Base-by-base conservation (phyloP, 306 rosid species). In the Ammopiptanthus mongolicus region DNA sequence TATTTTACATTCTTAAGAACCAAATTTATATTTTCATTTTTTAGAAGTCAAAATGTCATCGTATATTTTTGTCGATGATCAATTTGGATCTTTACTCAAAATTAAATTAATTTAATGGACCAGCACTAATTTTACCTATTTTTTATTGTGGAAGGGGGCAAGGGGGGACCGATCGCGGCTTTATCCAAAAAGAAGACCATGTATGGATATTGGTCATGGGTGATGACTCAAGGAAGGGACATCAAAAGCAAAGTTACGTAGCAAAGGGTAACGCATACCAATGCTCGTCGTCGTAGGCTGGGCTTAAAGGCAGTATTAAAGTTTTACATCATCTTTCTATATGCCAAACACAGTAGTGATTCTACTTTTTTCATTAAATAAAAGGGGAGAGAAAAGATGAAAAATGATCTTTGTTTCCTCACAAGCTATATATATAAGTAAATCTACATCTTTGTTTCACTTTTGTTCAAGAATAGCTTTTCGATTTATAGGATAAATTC, bases 291-390 rank as follows among this genome's bases (percentile, higher is more conserved):
- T 58, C 18, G 76, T 73, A 70, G 73, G 58, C 65, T 61, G 58
- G 56, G 58, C 31, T 70, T 84, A 78, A 89, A 82, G 87, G 51
- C 70, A 82, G 80, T 69, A 87, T 84, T 80, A 82, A 87, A 86
- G 92, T 88, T 88, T 86, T 84, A 79, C 86, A 87, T 85, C 88
- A 87, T 86, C 91, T 90, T 85, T 87, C 90, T 82, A 82, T 70
- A 80, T 86, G 83, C 83, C 85, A 85, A 86, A 80, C 77, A 81
- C 69, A 41, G 39, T 84, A 84, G 83, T 86, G 86, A 82, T 87
- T 88, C 88, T 71, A 67, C 96, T 90, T 90, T 87, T 84, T 70
- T 79, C 78, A 84, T 87, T 51, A 71, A 86, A 86, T 51, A 71
- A 86, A 86, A 83, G 83, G 51, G 71, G 44, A 42, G 71, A 77